phyloP scores from a whole-genome alignment of 805 yeast genomes.

The Myxozyma neglecta region DNA sequence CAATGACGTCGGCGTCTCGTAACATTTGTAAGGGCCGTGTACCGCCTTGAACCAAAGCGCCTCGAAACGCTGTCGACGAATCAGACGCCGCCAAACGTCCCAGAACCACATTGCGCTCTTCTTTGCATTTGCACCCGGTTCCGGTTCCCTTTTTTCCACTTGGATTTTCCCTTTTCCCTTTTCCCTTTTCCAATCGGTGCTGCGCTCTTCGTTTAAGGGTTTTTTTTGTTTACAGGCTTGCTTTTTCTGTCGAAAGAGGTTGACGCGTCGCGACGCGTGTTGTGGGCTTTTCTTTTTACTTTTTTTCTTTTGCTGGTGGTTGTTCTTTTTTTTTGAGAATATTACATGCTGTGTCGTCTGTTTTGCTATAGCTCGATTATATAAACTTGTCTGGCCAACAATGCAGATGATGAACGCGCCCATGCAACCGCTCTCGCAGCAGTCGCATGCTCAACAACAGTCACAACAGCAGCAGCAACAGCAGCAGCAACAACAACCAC shows the following conservation, averaged over 20 bases:
- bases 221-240: too few species aligned
- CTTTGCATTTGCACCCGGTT: too few species aligned
- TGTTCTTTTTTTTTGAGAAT: too few species aligned
- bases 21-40: neutral
- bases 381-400: neutral
- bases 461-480: constrained; percentile 16
- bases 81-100: neutral
- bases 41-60: constrained; percentile 4
- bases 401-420: constrained; percentile 14
- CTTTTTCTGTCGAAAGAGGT: neutral
- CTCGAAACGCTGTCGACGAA: too few species aligned
- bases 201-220: too few species aligned
- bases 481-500: constrained; percentile 14
- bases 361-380: too few species aligned
- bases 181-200: too few species aligned
- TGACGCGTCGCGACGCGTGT: neutral
- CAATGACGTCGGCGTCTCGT: neutral
- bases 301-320: too few species aligned
- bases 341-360: too few species aligned
- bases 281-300: neutral
- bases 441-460: constrained; percentile 10
- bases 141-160: too few species aligned
- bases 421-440: constrained; percentile 8
- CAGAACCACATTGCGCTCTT: too few species aligned
- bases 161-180: neutral